These are phyloP conservation scores for Penicillium paxilli DNA, from an alignment of 495 filamentous ascomycete genomes.

Conservation along the genomic window DNA sequence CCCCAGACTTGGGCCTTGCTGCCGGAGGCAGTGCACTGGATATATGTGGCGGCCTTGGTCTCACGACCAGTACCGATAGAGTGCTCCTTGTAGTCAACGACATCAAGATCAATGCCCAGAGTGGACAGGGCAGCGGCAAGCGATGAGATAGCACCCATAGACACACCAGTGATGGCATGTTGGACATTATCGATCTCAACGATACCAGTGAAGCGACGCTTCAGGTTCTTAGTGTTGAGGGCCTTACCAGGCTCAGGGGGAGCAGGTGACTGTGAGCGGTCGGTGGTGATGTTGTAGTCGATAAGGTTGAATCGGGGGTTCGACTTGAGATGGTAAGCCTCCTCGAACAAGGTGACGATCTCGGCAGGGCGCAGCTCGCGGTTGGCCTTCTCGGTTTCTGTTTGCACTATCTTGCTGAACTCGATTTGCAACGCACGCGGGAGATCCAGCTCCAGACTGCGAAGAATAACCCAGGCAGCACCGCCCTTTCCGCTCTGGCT, in stretches of 20 bases:
- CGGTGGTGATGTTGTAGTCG: slow-evolving; percentile 89
- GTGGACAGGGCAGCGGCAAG: slow-evolving; percentile 77
- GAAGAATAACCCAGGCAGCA: slow-evolving; percentile 90
- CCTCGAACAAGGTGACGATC: slow-evolving; percentile 82
- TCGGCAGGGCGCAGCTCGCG: slow-evolving; percentile 82
- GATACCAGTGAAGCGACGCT: slow-evolving; percentile 83
- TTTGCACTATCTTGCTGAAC: slow-evolving; percentile 86
- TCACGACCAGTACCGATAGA: slow-evolving; percentile 77
- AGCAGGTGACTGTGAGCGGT: slow-evolving; percentile 75
- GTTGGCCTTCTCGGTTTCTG: slow-evolving; percentile 66
- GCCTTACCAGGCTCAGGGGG: slow-evolving; percentile 68
- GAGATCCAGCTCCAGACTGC: slow-evolving; percentile 84
- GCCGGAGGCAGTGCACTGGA: slow-evolving; percentile 79
- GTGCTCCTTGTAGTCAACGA: slow-evolving; percentile 95
- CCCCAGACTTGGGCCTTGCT: slow-evolving; percentile 79
- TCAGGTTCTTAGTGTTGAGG: slow-evolving; percentile 72
- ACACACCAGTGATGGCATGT: slow-evolving; percentile 73
- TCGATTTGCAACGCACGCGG: slow-evolving; percentile 91
- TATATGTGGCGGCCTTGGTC: slow-evolving; percentile 90
- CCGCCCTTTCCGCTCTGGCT: slow-evolving; percentile 95
- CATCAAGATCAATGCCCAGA: slow-evolving; percentile 88
- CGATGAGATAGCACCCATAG: slow-evolving; percentile 88
- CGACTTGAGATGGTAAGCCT: slow-evolving; percentile 76
- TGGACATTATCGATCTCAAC: slow-evolving; percentile 81
- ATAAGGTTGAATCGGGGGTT: slow-evolving; percentile 84